Base-by-base conservation (phyloP, 1,284 basidiomycete genomes). In the Ceratobasidium sp. region DNA sequence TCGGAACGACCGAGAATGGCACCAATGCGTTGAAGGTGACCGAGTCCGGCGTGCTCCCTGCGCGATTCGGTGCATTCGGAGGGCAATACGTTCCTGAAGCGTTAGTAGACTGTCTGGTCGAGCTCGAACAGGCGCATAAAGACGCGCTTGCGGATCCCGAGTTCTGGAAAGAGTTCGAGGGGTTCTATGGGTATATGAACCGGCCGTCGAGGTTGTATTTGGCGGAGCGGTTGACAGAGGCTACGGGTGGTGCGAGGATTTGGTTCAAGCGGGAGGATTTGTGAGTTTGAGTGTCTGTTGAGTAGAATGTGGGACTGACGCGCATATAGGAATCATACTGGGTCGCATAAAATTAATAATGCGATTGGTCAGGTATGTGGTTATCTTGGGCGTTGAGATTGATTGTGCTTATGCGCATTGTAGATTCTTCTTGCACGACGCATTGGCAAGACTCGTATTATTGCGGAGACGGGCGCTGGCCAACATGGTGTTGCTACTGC, bases 401-500 rank as follows among this genome's bases (percentile, higher is more conserved):
- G 13, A 6, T 4, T 71, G 11, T 41, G 54, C 32, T 54, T 28
- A 52, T 73, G 55, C 16, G 26, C 35, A 1, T 21, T 1, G 1
- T 77, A 95, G 90, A 95, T 98, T 76, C 86, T 99, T 18, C 89
- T 99, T 41, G 98, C 98, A 3, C 88, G 89, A 73, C 87, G 97
- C 55, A 84, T 99, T 76, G 97, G 98, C 35, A 99, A 99, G 85
- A 98, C 87, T 59, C 89, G 96, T 64, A 98, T 99, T 80, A 98
- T 99, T 77, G 96, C 97, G 61, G 98, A 99, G 85, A 99, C 98
- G 0, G 97, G 97, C 75, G 97, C 98, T 0, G 98, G 98, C 35
- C 97, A 99, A 81, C 98, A 99, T 82, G 98, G 98, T 81, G 96
- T 99, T 23, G 98, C 98, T 9, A 98, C 97, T 47, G 98, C 98